Base-by-base conservation (phyloP, 345 rosid species). In the Arabis alpina region DNA sequence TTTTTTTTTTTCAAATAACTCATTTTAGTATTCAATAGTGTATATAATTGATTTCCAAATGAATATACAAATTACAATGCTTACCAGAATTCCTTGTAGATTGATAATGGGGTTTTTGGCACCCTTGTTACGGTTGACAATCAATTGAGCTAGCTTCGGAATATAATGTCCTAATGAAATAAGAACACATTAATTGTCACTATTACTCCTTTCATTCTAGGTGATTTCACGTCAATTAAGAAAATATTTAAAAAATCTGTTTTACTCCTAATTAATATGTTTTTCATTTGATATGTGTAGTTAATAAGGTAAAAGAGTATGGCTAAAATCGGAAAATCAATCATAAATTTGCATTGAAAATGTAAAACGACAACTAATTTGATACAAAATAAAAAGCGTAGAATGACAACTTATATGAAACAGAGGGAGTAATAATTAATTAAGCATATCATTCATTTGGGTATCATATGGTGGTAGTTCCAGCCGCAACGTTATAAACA, bases 11-110 rank as follows among this genome's bases (percentile, higher is more conserved):
- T 44, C 4, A 10, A 42, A 11, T 16, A 10, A 45, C 27, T 36
- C 10, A 47, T 45, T 7, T 49, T 63, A 40, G 54, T 63, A 36
- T 48, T 23, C 30, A 49, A 42, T 5, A 37, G 23, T 48, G 5
- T 28, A 24, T 47, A 8, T 16, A 23, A 13, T 27, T 36, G 13
- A 9, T 10, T 28, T 28, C 0, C 6, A 52, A 66, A 49, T 13
- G 68, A 8, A 41, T 52, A 15, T 6, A 32, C 1, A 52, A 2
- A 23, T 3, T 23, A 23, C 6, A 51, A 3, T 32, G 5, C 80
- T 81, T 57, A 89, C 98, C 86, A 89, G 37, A 73, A 92, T 88
- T 9, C 94, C 98, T 81, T 82, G 74, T 73, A 90, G 85, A 70
- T 90, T 90, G 39, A 92, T 78, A 14, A 69, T 59, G 27, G 90